Percentiles rank a stretch among this genome's conserved stretches.
Conservation (phyloP, 345 rosid species). For the Alliaria petiolata region DNA sequence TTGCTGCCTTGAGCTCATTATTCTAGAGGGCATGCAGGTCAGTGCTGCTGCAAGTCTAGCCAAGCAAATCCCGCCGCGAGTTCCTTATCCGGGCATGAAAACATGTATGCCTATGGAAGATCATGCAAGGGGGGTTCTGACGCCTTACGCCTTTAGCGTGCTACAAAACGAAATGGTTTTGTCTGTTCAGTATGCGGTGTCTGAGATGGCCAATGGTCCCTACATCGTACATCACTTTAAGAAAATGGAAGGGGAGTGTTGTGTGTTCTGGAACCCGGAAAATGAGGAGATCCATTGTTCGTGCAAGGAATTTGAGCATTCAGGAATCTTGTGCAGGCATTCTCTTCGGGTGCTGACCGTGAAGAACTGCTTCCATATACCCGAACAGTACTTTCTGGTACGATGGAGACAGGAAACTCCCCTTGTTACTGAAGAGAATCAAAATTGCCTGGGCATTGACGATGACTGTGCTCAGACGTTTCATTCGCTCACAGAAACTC, state of each 20-base stretch:
- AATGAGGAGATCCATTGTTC: conserved; percentile 86
- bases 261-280: conserved; percentile 66
- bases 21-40: conserved; percentile 45
- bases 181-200: conserved; percentile 66
- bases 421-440: conserved; percentile 41
- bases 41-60: conserved; percentile 48
- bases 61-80: conserved; percentile 35
- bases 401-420: conserved; percentile 73
- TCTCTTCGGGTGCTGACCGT: conserved; percentile 58
- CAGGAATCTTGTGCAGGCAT: conserved; percentile 84
- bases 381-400: conserved; percentile 65
- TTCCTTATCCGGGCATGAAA: conserved; percentile 51
- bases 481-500: conserved; percentile 60
- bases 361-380: conserved; percentile 81
- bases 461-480: conserved; percentile 60
- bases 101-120: conserved; percentile 86
- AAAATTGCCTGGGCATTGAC: conserved; percentile 38
- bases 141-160: conserved; percentile 72
- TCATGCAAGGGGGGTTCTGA: conserved; percentile 67
- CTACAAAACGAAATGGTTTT: conserved; percentile 75
- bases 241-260: conserved; percentile 77
- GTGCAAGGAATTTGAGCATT: conserved; percentile 86
- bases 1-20: conserved; percentile 14
- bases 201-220: conserved; percentile 85
- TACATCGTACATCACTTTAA: conserved; percentile 67